Percentiles rank a stretch among this genome's conserved stretches.
Conservation (phyloP, 441 rosid species). For the Euphorbia celastroides region DNA sequence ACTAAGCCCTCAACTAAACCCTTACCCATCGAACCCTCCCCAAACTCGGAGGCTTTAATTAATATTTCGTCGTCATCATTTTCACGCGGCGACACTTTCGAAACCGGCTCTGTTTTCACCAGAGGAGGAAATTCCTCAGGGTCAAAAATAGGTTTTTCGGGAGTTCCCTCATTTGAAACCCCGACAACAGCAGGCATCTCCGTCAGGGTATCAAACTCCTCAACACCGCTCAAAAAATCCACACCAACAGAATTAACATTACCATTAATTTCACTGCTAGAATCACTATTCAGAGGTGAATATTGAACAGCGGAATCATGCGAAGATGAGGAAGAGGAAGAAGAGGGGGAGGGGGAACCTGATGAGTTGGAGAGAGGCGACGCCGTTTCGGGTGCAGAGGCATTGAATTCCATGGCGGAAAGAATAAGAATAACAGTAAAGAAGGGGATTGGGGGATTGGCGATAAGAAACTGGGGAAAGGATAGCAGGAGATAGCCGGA, state of each 20-base stretch:
- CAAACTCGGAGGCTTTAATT: slow-evolving; percentile 14
- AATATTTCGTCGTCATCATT: slow-evolving; percentile 25
- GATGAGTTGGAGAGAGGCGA: slow-evolving; percentile 29
- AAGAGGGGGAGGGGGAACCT: slow-evolving; percentile 29
- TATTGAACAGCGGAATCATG: slow-evolving; percentile 18
- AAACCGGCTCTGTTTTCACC: slow-evolving; percentile 22
- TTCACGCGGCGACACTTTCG: slow-evolving; percentile 17
- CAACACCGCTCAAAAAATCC: slow-evolving; percentile 39
- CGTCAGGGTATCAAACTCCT: slow-evolving; percentile 26
- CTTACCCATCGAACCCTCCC: slow-evolving; percentile 21
- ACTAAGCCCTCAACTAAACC: slow-evolving; percentile 23
- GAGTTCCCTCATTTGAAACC: not conserved
- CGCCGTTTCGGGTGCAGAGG: slow-evolving; percentile 26
- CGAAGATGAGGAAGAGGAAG: not conserved
- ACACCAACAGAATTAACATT: slow-evolving; percentile 23
- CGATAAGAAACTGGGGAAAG: too few relatives aligned
- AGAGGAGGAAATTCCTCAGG: slow-evolving; percentile 23
- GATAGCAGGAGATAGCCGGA: too few relatives aligned
- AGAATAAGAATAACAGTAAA: not conserved
- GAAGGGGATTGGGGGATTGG: slow-evolving; percentile 13
- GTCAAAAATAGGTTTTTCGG: slow-evolving; percentile 17
- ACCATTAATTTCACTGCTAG: too few relatives aligned
- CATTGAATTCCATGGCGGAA: slow-evolving; percentile 37
- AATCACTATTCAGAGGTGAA: slow-evolving; percentile 18
- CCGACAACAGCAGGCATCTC: slow-evolving; percentile 20